Evolutionary conservation across 768 basidiomycete species (phyloP).

Genomic region (Leucocoprinus birnbaumii): DNA sequence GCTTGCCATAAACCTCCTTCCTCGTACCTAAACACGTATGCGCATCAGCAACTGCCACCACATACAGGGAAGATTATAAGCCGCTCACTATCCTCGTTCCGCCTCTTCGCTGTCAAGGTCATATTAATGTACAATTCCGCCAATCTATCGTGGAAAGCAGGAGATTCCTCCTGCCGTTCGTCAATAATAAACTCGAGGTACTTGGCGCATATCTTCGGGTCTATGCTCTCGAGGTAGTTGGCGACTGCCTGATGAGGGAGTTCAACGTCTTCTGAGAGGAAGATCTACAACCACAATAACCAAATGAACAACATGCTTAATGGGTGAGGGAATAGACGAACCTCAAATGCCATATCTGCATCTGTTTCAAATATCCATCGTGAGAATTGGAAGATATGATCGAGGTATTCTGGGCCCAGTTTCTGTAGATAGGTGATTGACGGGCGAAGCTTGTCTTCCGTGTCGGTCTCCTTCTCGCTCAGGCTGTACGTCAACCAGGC

Average conservation of each 20-base stretch:
- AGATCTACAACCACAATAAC: constrained; percentile 58
- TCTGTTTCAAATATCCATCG: constrained; percentile 85
- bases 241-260: constrained; percentile 77
- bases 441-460: constrained; percentile 75
- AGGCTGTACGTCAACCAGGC: constrained; percentile 44
- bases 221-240: constrained; percentile 72
- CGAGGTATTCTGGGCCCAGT: constrained; percentile 77
- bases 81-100: constrained; percentile 53
- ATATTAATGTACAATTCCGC: constrained; percentile 83
- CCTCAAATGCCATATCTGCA: constrained; percentile 74
- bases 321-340: constrained; percentile 18
- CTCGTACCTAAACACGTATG: constrained; percentile 37
- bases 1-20: constrained; percentile 56
- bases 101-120: constrained; percentile 55
- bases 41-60: not conserved
- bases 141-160: constrained; percentile 83
- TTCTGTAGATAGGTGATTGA: constrained; percentile 91
- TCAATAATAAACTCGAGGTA: constrained; percentile 87
- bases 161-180: constrained; percentile 63
- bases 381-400: constrained; percentile 78
- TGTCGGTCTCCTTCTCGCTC: constrained; percentile 73
- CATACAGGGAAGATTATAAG: not conserved
- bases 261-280: constrained; percentile 92
- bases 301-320: not conserved
- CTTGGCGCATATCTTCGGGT: constrained; percentile 63